Evolutionary conservation across 306 rosid genomes (phyloP).

Genomic region (Trichosanthes truncata): DNA sequence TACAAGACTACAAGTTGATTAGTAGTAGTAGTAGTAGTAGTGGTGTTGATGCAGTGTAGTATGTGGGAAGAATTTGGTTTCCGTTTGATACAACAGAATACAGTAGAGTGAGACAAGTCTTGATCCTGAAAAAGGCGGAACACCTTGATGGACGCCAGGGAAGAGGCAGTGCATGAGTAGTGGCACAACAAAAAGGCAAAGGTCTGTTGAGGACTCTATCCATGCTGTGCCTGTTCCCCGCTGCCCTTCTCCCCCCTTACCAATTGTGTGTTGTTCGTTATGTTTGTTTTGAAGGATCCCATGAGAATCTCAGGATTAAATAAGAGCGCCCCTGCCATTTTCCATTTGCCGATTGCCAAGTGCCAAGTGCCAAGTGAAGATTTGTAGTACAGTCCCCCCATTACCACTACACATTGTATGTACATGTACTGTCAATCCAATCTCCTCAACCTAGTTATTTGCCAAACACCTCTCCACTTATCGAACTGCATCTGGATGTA

Average conservation of each 20-base stretch:
- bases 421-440: background rate
- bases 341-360: too few relatives aligned
- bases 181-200: conserved; percentile 26
- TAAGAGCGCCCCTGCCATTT: background rate
- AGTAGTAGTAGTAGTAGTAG: background rate
- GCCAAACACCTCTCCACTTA: background rate
- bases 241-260: conserved; percentile 1
- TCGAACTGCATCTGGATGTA: background rate
- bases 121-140: background rate
- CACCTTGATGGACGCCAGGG: too few relatives aligned
- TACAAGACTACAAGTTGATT: background rate
- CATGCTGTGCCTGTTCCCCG: conserved; percentile 82
- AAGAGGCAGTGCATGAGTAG: conserved; percentile 98
- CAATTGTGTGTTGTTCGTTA: background rate
- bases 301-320: background rate
- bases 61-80: background rate
- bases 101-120: background rate
- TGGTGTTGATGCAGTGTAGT: background rate
- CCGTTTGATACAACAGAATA: background rate
- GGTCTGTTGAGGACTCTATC: conserved; percentile 33
- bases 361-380: background rate
- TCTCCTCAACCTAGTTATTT: background rate
- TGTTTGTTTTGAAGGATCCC: conserved; percentile 5
- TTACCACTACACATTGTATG: background rate
- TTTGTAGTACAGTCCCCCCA: background rate